Base-by-base conservation (phyloP, 495 filamentous ascomycete genomes). In the Hypoxylon fuscum region DNA sequence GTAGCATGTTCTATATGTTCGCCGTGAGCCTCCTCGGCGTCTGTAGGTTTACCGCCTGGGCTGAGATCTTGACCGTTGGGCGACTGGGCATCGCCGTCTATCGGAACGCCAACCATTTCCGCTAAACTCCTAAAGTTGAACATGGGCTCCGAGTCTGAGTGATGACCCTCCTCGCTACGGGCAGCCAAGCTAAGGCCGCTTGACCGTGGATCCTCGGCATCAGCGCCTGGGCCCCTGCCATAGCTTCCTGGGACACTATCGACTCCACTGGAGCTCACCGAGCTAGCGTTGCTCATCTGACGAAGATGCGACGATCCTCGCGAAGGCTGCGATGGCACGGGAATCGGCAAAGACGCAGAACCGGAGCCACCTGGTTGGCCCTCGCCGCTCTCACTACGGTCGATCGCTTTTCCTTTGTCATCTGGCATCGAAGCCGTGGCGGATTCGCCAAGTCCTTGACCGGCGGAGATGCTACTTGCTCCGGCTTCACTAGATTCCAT, bases 61-160 rank as follows among this genome's bases (percentile, higher is more conserved):
- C 43, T 42, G 29, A 25, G 1, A 22, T 58, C 58, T 22, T 57
- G 58, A 18, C 35, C 27, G 9, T 52, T 47, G 11, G 59, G 38
- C 25, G 54, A 52, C 12, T 58, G 59, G 23, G 42, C 25, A 3
- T 70, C 66, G 9, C 68, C 71, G 44, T 82, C 78, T n/a, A 81
- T 64, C 3, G 72, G 76, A 8, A 81, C 76, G 12, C 88, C 90
- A 50, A 97, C 92, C 68, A 96, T 89, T 56, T 89, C 90, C 2
- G 90, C 90, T 21, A 97, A 78, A 63, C 92, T 96, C 50, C 90
- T 80, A 66, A 97, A 97, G 72, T 96, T 96, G 77, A 96, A 93
- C 85, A 96, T 86, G 1, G 90, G 85, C 65, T 97, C 93, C 0
- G 78, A 73, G 42, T 84, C 82, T 1, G 82, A 75, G 59, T 79